Evolutionary conservation across 106 monocot species (phyloP).

Genomic region (Acorus calamus): DNA sequence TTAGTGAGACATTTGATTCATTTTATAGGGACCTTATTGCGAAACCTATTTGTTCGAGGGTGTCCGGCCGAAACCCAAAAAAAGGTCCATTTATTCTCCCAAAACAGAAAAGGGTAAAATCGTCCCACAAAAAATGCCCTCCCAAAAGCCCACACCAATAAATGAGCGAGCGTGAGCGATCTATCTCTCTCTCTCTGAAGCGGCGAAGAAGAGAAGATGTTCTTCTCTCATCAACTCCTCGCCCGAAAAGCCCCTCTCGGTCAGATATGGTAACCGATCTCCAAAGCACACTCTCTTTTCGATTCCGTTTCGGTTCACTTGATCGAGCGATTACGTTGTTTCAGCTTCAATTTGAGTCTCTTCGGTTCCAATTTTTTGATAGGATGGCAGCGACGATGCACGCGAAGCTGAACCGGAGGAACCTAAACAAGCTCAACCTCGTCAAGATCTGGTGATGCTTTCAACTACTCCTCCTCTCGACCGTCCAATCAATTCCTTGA

Average conservation of each 20-base stretch:
- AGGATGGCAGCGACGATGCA: slow-evolving; percentile 98
- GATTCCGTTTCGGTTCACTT: neutral
- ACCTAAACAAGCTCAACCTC: slow-evolving; percentile 75
- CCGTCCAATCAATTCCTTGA: neutral
- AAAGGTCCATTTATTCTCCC: too few species aligned
- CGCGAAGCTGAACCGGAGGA: slow-evolving; percentile 70
- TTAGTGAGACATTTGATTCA: too few species aligned
- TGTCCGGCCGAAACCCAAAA: too few species aligned
- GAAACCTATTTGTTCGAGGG: too few species aligned
- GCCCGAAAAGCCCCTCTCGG: slow-evolving; percentile 86
- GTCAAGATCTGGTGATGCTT: slow-evolving; percentile 68
- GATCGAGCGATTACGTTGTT: too few species aligned
- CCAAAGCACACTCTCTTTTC: neutral
- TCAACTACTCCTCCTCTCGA: neutral
- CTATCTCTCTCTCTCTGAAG: too few species aligned
- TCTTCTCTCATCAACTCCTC: slow-evolving; percentile 89
- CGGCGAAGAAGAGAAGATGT: slow-evolving; percentile 30
- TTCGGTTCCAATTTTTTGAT: neutral
- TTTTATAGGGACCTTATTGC: too few species aligned
- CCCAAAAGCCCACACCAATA: too few species aligned
- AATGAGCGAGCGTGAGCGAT: too few species aligned
- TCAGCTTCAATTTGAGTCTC: neutral
- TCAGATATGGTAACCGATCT: slow-evolving; percentile 62
- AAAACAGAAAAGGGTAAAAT: too few species aligned
- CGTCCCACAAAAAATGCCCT: too few species aligned